Base-by-base conservation (phyloP, 257 asterid genomes). In the Nicotiana otophora region DNA sequence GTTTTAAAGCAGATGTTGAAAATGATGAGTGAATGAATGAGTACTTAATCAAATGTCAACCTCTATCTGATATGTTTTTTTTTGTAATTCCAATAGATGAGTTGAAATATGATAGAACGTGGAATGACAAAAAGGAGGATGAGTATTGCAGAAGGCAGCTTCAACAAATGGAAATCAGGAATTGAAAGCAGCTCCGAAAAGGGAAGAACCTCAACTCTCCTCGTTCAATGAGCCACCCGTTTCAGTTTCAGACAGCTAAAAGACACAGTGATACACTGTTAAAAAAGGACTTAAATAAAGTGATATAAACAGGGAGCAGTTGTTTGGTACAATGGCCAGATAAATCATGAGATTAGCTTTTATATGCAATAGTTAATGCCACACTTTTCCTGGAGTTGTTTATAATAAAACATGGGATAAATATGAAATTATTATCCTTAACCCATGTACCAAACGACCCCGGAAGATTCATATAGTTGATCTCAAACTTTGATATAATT, bases 21-120 rank as follows among this genome's bases (percentile, higher is more conserved):
- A 75, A 46, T 77, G 61, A 77, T 76, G 75, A 51, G 51, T 69
- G 75, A 78, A 42, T 60, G 83, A 87, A 83, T 39, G 54, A 78
- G 53, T 81, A n/a, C 70, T 34, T 26, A 76, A 48, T 85, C 67
- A 61, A 10, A 80, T 26, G 83, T 80, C 88, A 36, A 88, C 77
- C 48, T 84, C 83, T n/a, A 57, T 53, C 54, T 77, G 86, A 74
- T 83, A 78, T 61, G 67, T 61, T 31, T 74, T 20, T 23, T 30
- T 39, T 16, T 53, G 60, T 72, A 72, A 65, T 83, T 81, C 48
- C 82, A 14, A 69, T 66, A 85, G 81, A 42, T 53, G 58, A 51
- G 39, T 54, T 80, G 87, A 88, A 72, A 31, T 7, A 82, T 86
- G 90, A 91, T 85, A 77, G 85, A 87, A 85, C 89, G 62, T 65